phyloP scores from a whole-genome alignment of 371 early-diverging fungal species.

The Circinella umbellata region DNA sequence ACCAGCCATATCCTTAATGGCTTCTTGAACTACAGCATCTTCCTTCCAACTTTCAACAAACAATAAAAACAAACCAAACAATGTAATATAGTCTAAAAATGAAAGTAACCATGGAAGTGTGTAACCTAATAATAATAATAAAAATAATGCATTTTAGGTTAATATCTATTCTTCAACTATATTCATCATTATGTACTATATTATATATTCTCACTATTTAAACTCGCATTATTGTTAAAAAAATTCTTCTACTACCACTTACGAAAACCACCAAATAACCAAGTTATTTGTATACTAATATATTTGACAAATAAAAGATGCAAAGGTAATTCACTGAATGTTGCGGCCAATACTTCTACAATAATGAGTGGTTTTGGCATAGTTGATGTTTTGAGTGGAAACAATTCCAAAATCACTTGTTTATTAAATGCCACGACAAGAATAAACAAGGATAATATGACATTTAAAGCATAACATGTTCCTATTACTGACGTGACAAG shows the following conservation, averaged over 20 bases:
- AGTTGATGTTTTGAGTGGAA: neutral
- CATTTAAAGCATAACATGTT: conserved; percentile 17
- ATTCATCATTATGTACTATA: too few species aligned
- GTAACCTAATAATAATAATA: conserved; percentile 19
- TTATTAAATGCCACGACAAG: conserved; percentile 20
- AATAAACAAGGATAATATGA: conserved; percentile 10
- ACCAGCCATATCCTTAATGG: conserved; percentile 20
- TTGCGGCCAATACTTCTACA: conserved; percentile 19
- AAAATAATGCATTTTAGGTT: neutral
- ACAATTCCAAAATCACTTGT: conserved; percentile 11
- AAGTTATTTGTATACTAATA: conserved; percentile 15
- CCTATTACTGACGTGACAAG: conserved; percentile 23
- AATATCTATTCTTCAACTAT: too few species aligned
- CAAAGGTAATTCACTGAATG: conserved; percentile 33
- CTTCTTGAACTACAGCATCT: conserved; percentile 25
- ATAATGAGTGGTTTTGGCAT: conserved; percentile 18
- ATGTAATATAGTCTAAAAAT: conserved; percentile 27
- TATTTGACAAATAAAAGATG: conserved; percentile 31
- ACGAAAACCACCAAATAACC: conserved; percentile 37
- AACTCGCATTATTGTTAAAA: too few species aligned
- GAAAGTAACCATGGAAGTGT: conserved; percentile 24
- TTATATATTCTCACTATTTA: too few species aligned
- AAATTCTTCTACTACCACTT: conserved; percentile 9
- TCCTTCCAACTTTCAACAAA: conserved; percentile 34
- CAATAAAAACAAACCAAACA: conserved; percentile 23